phyloP scores from a whole-genome alignment of 306 rosid genomes.

The Myrica gale region DNA sequence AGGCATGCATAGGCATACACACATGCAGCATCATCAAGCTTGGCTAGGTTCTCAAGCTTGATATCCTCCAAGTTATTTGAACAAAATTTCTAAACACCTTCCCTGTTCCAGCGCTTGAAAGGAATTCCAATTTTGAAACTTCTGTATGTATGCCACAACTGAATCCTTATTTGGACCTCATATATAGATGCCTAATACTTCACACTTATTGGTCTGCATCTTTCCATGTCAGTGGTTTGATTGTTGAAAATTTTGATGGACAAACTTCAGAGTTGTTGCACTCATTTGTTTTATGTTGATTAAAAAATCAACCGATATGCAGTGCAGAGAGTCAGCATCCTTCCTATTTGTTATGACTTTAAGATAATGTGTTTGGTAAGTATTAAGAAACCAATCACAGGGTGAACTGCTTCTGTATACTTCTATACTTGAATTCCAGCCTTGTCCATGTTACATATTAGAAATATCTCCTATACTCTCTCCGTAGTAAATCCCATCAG shows the following conservation, averaged over 20 bases:
- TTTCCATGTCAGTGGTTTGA: not conserved
- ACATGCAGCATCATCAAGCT: not conserved
- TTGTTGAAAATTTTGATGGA: not conserved
- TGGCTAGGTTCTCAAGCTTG: not conserved
- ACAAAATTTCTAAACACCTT: not conserved
- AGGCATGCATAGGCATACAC: not conserved
- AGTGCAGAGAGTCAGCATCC: not conserved
- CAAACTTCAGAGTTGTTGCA: not conserved
- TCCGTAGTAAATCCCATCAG: not conserved
- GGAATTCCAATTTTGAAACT: not conserved
- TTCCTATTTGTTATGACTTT: not conserved
- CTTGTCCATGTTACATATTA: slow-evolving; percentile 9
- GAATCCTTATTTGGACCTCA: not conserved
- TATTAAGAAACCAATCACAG: not conserved
- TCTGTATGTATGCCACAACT: not conserved
- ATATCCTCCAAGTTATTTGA: too few relatives aligned
- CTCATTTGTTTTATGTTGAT: not conserved
- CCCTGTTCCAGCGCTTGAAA: not conserved
- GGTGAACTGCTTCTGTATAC: not conserved
- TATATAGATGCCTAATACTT: not conserved
- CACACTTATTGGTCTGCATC: not conserved
- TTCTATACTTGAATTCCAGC: not conserved
- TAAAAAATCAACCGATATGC: slow-evolving; percentile 5
- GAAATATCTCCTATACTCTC: not conserved
- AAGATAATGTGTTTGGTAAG: not conserved